Percentiles rank a stretch among this genome's conserved stretches.
phyloP scores from a whole-genome alignment of 306 rosid species.

The Dicorynia guianensis region DNA sequence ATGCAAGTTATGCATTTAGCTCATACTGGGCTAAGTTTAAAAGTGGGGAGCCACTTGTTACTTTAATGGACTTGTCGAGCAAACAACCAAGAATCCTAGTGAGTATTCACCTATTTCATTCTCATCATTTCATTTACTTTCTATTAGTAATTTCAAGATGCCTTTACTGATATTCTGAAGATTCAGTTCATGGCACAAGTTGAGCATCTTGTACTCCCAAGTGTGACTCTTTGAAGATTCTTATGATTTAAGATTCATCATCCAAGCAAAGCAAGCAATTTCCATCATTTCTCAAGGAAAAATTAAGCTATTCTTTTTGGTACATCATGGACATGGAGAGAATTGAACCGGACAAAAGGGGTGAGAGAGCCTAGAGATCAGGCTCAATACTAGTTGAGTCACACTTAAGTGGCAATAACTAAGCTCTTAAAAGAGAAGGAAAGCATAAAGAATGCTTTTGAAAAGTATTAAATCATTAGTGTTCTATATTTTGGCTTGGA shows the following conservation, averaged over 20 bases:
- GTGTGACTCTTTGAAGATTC: constrained; percentile 38
- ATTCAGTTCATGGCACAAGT: constrained; percentile 39
- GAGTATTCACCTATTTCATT: constrained; percentile 17
- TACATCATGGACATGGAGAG: too few species aligned
- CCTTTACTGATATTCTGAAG: background rate
- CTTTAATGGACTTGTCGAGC: constrained; percentile 61
- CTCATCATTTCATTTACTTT: background rate
- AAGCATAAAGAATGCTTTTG: background rate
- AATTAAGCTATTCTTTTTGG: too few species aligned
- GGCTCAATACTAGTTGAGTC: too few species aligned
- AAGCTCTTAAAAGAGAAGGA: background rate
- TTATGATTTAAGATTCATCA: too few species aligned
- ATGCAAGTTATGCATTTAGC: constrained; percentile 64
- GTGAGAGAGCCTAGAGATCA: too few species aligned
- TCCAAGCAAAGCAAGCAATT: background rate
- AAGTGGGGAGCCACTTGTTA: constrained; percentile 54
- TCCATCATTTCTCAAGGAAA: too few species aligned
- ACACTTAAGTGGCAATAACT: too few species aligned
- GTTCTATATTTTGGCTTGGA: too few species aligned
- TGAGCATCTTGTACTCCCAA: constrained; percentile 53
- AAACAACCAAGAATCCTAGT: constrained; percentile 58
- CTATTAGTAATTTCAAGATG: background rate
- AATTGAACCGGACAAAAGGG: too few species aligned
- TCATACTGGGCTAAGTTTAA: constrained; percentile 57
- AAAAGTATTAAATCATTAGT: background rate